Evolutionary conservation across 106 monocot genomes (phyloP), one percentile per base, ranked within the genome.

Genomic region (Apostasia ramifera): DNA sequence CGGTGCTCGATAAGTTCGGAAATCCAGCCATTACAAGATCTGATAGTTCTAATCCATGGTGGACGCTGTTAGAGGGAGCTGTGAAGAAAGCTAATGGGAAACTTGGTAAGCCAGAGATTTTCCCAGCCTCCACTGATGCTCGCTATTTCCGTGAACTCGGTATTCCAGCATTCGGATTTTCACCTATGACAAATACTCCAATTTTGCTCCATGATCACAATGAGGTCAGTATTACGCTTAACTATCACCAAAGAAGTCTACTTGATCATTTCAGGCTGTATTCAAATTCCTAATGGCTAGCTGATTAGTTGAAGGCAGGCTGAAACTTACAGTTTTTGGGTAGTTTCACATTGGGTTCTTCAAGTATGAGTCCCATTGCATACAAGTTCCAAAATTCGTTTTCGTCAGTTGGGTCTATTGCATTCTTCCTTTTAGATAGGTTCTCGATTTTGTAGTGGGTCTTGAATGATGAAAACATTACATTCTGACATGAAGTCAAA

Each of bases 171-270:
- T 90, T 98, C 76, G 97, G 97, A 8, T 98, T 93, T 73, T 98
- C 97, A 49, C 97, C 97, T 1, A 98, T 98, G 85, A 77, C 87
- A 62, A 93, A 92, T 66, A 98, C 97, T 40, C 97, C 97, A 52
- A 76, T 87, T 53, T 70, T 92, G 55, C 87, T 98, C 43, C 97
- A 98, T 81, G 85, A 87, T 66, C 97, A 98, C 73, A 90, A 98
- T 72, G 97, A 98, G 97, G 97, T 98, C 42, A 11, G 70, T 67
- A 1, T n/a, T 73, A 12, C 11, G 41, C 45, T 13, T 44, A 3
- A 2, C 7, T 43, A 44, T 2, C 2, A 26, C 26, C 0, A 43
- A 61, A 43, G 1, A 61, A 43, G 41, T 44, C 37, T 50, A 4
- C 50, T 50, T 50, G 8, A 50, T 50, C 50, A 26, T 26, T 26